phyloP scores from a whole-genome alignment of 768 basidiomycete species.

The Hirschioporus abietinus region DNA sequence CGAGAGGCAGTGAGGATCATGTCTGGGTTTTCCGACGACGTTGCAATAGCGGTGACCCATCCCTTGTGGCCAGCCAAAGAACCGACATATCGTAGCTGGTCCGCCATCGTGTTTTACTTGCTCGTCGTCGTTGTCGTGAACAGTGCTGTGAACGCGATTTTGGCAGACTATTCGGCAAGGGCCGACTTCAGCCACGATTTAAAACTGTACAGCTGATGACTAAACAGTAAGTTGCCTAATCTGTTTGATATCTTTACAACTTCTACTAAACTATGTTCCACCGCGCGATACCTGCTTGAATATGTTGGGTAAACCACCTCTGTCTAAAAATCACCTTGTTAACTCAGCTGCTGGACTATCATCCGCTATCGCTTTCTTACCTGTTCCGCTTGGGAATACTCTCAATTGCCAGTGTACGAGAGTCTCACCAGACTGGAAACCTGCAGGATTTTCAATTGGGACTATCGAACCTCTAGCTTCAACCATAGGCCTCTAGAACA shows the following conservation, averaged over 20 bases:
- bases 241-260: too few relatives aligned
- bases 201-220: slow-evolving; percentile 6
- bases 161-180: not conserved
- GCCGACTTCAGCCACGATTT: not conserved
- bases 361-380: too few relatives aligned
- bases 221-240: not conserved
- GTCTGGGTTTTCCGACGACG: slow-evolving; percentile 97
- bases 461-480: not conserved
- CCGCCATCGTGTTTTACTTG: slow-evolving; percentile 49
- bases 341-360: too few relatives aligned
- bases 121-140: slow-evolving; percentile 1
- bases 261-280: too few relatives aligned
- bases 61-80: slow-evolving; percentile 90
- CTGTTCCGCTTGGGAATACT: not conserved
- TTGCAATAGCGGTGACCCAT: slow-evolving; percentile 98
- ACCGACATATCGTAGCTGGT: slow-evolving; percentile 87
- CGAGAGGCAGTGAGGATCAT: slow-evolving; percentile 98
- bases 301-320: too few relatives aligned
- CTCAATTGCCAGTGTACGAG: not conserved
- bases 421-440: not conserved
- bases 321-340: too few relatives aligned
- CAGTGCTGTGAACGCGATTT: not conserved
- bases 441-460: not conserved
- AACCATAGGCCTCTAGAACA: not conserved
- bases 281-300: too few relatives aligned